Evolutionary conservation across 306 rosid genomes (phyloP), one percentile per base, ranked within the genome.

Genomic region (Fragaria nilgerrensis): DNA sequence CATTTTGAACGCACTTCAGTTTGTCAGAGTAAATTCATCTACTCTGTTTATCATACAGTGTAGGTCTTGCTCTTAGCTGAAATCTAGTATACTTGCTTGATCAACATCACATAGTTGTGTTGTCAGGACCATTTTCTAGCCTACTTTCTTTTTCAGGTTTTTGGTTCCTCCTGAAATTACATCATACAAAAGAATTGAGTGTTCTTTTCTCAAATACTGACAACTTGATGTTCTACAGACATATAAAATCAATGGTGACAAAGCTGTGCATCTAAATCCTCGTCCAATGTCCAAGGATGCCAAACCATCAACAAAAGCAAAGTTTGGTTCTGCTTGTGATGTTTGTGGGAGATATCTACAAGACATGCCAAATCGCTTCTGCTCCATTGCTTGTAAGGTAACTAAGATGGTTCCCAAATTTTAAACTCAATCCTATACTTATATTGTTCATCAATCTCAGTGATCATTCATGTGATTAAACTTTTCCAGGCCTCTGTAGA

Each of bases 351-450:
- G 90, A 84, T 89, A 87, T 81, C 78, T 95, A 12, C 99, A 86
- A 86, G 99, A 95, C 76, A 84, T 85, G 80, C 89, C 92, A 15
- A 95, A 92, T 74, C 85, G 89, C 80, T 95, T 86, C 83, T 95
- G 99, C 82, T 95, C 99, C 49, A 89, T 95, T 70, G 87, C 92
- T 56, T 95, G 99, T 89, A 95, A 95, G 94, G 99, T 95, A 89
- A 83, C 65, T 36, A 14, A 50, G 66, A 64, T 69, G 5, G 25
- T 25, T 81, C 27, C 55, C 73, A 70, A 39, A 63, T 34, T 79
- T 81, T 9, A 12, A 75, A 34, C 15, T 76, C 66, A 16, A 8
- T 45, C 44, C 27, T 39, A 15, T 13, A 43, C 45, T 34, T 5
- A 17, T 34, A 23, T 44, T 73, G 1, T 23, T 77, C 15, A 68